Base-by-base conservation (phyloP, 257 asterid genomes). In the Phtheirospermum japonicum region DNA sequence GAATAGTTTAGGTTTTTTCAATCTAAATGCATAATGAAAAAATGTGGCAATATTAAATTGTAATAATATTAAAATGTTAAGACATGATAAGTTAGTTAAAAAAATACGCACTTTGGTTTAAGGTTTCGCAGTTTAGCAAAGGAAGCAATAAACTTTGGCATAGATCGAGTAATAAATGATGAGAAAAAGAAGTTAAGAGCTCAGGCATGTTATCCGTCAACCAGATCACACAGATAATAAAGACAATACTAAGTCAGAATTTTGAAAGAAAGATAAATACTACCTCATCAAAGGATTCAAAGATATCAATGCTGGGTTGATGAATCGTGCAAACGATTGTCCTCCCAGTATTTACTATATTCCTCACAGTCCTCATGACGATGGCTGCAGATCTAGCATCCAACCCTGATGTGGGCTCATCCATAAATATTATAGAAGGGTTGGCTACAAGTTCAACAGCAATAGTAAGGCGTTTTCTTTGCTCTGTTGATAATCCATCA, bases 351-450 rank as follows among this genome's bases (percentile, higher is more conserved):
- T 90, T 85, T 37, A 90, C 98, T 18, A 90, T 85, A 78, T 90
- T 90, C 71, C 97, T 79, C 73, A 90, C 97, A 30, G 97, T 90
- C 80, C 97, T 82, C 97, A 90, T 90, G 74, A 90, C 98, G 67
- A 90, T 90, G 63, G 98, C 98, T 28, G 98, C 98, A 71, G 98
- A 75, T 74, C 98, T 85, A 46, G 98, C 98, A 71, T 90, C 98
- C 82, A 90, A 80, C 40, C 98, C 98, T 45, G 98, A 88, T 20
- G 97, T 90, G 63, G 97, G 97, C 73, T 90, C 96, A 73, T 90
- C 97, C 97, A 90, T 90, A 70, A 90, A 90, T 26, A 90, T 90
- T 58, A 90, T 82, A 23, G 96, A 90, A 61, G 97, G 97, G 72
- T 90, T 90, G 42, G 97, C 93, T 46, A 90, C 97, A 54, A 90